phyloP scores from a whole-genome alignment of 2,329 filamentous ascomycete genomes.

The Dothideomycetidae sp. region DNA sequence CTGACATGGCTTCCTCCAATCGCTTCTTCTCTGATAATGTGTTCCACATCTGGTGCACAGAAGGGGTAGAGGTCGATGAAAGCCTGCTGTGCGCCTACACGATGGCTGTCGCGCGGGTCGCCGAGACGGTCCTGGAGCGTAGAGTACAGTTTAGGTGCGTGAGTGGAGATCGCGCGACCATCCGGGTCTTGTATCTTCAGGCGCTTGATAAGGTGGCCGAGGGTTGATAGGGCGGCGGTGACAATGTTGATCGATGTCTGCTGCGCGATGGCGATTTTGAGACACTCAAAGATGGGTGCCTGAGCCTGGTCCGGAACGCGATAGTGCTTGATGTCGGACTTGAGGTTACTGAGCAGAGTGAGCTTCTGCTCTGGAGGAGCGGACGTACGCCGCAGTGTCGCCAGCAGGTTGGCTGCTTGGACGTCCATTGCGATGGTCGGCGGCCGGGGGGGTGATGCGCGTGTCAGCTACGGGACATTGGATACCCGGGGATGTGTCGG shows the following conservation, averaged over 20 bases:
- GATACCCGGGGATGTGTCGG: neutral
- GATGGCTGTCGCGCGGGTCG: constrained; percentile 75
- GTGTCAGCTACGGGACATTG: constrained; percentile 5
- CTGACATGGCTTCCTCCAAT: constrained; percentile 68
- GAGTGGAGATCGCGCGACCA: constrained; percentile 50
- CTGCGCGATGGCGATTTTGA: constrained; percentile 59
- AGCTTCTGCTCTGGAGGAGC: constrained; percentile 55
- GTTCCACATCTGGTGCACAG: constrained; percentile 60
- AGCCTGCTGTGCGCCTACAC: constrained; percentile 57
- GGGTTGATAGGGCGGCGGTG: constrained; percentile 71
- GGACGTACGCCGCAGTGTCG: constrained; percentile 46
- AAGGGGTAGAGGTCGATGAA: constrained; percentile 64
- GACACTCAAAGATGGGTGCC: constrained; percentile 63
- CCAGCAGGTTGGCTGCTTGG: constrained; percentile 40
- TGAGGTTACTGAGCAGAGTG: constrained; percentile 54
- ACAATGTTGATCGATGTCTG: constrained; percentile 60
- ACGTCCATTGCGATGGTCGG: constrained; percentile 38
- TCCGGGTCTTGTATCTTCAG: constrained; percentile 73
- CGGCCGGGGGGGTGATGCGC: neutral
- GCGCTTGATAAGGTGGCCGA: constrained; percentile 77
- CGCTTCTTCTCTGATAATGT: constrained; percentile 61
- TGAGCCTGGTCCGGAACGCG: constrained; percentile 68
- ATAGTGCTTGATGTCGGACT: constrained; percentile 80
- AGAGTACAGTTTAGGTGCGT: constrained; percentile 53
- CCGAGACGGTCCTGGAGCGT: constrained; percentile 72